Evolutionary conservation across 495 filamentous ascomycete genomes (phyloP), one percentile per base, ranked within the genome.

Genomic region (Penicillium antarcticum): DNA sequence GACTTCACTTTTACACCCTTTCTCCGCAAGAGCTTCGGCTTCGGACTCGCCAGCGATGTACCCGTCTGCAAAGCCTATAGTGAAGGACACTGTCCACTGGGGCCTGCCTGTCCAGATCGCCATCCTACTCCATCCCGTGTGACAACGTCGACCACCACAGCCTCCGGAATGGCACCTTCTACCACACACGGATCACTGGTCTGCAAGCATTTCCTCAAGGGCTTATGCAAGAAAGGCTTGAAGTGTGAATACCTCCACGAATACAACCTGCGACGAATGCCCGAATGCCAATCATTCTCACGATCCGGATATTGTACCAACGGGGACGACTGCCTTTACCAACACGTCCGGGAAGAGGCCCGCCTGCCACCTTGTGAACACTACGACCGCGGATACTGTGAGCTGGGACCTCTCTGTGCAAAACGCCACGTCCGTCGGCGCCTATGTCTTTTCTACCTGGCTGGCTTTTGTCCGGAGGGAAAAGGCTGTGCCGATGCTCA

Each of bases 181-280:
- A 71, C 75, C 16, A 78, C 74, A 6, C 77, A 81, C 53, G 78
- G 79, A 35, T 84, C 79, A 11, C 79, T 96, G 0, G 91, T 98
- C 49, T 98, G 94, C 84, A 98, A 98, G 74, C 94, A 97, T 80
- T 98, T 95, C 84, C 84, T 97, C 56, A 88, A 95, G 57, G 91
- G 90, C 0, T 85, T 98, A 19, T 98, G 94, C 79, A 98, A 97
- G 68, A 97, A 97, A 69, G 95, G 92, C 32, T 81, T 94, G 53
- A 80, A 81, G 49, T 98, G 94, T 81, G 94, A 97, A 73, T 98
- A 96, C 65, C 77, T 96, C 50, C 94, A 98, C 74, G 92, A 96
- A 74, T 98, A 95, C 79, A 97, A 98, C 77, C 82, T 98, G 57
- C 86, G 94, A 42, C 89, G 91, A 71, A 95, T 96, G 92, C 90